phyloP scores from a whole-genome alignment of 345 rosid genomes.

The Camelina neglecta region DNA sequence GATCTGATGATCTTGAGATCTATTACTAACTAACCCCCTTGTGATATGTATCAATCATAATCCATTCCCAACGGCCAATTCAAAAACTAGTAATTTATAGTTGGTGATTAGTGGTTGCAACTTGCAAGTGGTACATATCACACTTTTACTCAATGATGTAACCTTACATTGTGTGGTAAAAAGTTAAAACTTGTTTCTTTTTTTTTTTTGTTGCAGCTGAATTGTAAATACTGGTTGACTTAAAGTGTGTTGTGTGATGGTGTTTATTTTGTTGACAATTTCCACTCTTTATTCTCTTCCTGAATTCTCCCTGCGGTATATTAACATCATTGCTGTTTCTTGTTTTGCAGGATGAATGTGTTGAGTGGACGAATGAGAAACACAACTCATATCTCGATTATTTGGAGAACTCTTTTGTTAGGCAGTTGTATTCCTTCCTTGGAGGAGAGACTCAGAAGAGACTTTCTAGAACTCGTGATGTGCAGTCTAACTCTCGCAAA shows the following conservation, averaged over 20 bases:
- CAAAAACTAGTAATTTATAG: not conserved
- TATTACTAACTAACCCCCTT: not conserved
- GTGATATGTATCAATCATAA: not conserved
- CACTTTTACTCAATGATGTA: not conserved
- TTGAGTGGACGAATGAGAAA: constrained; percentile 77
- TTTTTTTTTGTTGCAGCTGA: not conserved
- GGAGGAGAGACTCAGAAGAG: constrained; percentile 37
- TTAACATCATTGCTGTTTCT: constrained; percentile 8
- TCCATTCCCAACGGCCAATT: constrained; percentile 12
- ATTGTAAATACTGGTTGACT: not conserved
- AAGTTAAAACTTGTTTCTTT: not conserved
- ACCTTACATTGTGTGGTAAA: not conserved
- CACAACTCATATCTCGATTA: constrained; percentile 62
- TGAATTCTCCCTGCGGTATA: not conserved
- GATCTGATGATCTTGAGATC: constrained; percentile 5
- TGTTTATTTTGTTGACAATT: not conserved
- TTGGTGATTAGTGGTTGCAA: constrained; percentile 5
- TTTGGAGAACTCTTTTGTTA: constrained; percentile 72
- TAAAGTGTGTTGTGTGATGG: not conserved
- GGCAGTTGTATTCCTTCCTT: constrained; percentile 55
- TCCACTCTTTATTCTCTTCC: not conserved
- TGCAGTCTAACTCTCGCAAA: constrained; percentile 36
- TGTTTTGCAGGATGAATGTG: constrained; percentile 50
- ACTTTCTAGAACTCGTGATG: constrained; percentile 35
- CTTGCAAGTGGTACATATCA: not conserved